Percentiles rank a stretch among this genome's conserved stretches.
phyloP scores from a whole-genome alignment of 2,329 filamentous ascomycete genomes.

The Penicillium sp. region DNA sequence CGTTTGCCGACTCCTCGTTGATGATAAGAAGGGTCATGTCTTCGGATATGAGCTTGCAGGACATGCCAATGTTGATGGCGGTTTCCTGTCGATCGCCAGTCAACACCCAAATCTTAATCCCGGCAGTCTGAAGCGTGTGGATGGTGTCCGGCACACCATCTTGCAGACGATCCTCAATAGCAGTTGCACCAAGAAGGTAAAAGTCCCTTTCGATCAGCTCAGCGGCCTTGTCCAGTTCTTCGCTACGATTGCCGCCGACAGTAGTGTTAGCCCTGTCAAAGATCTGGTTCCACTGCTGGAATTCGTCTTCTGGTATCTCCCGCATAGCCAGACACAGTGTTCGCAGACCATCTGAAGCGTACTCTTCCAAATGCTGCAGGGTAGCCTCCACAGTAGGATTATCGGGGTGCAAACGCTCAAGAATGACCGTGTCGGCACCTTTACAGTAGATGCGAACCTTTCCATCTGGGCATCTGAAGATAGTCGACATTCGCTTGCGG shows the following conservation, averaged over 20 bases:
- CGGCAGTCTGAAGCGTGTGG: constrained; percentile 91
- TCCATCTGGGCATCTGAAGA: constrained; percentile 94
- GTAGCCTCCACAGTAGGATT: constrained; percentile 90
- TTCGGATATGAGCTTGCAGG: constrained; percentile 95
- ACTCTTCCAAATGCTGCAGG: constrained; percentile 93
- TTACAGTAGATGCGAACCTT: constrained; percentile 94
- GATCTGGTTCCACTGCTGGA: constrained; percentile 79
- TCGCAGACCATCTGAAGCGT: constrained; percentile 91
- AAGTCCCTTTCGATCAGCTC: constrained; percentile 95
- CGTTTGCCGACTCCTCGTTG: constrained; percentile 80
- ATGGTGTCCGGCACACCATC: constrained; percentile 98
- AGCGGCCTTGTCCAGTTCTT: constrained; percentile 94
- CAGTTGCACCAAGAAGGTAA: constrained; percentile 87
- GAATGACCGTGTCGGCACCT: constrained; percentile 94
- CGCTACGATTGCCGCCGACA: constrained; percentile 85
- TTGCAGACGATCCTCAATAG: constrained; percentile 94
- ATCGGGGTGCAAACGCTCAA: constrained; percentile 81
- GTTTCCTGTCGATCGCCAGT: constrained; percentile 98
- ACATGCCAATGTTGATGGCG: constrained; percentile 99
- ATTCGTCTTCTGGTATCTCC: constrained; percentile 87
- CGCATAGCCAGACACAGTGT: constrained; percentile 95
- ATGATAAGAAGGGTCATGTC: constrained; percentile 98
- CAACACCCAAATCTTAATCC: constrained; percentile 98
- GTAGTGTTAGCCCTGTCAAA: constrained; percentile 88
- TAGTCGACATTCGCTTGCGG: constrained; percentile 95